Percentiles rank a stretch among this genome's conserved stretches.
These are phyloP conservation scores for Metarhizium rileyi DNA, from an alignment of 2,329 filamentous ascomycete genomes.

Conservation along the genomic window DNA sequence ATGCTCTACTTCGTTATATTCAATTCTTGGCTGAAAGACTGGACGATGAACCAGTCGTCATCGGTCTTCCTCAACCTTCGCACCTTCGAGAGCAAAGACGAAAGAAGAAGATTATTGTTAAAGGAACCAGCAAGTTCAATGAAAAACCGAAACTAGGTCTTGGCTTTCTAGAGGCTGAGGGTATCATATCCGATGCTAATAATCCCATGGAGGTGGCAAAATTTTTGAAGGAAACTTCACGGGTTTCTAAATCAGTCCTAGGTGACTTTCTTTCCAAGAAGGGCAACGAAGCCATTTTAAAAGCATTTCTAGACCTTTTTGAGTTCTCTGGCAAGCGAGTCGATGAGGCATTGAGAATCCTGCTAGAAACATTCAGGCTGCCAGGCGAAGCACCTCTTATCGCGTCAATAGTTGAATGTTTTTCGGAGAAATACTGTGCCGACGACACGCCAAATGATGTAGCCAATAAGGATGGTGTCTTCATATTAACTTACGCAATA, in stretches of 20 bases:
- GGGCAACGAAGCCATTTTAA: constrained; percentile 74
- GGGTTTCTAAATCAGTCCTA: constrained; percentile 81
- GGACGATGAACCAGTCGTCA: constrained; percentile 54
- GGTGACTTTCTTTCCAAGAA: constrained; percentile 92
- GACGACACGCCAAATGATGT: constrained; percentile 63
- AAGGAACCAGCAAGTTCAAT: constrained; percentile 85
- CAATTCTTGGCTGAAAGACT: constrained; percentile 86
- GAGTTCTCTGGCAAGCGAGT: constrained; percentile 80
- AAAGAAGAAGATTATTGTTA: constrained; percentile 81
- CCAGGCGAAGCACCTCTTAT: constrained; percentile 91
- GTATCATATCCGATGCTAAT: constrained; percentile 68
- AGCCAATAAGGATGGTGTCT: constrained; percentile 78
- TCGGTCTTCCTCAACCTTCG: constrained; percentile 57
- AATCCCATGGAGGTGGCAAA: constrained; percentile 71
- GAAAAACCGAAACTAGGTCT: constrained; percentile 86
- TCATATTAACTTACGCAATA: constrained; percentile 86
- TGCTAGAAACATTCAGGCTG: constrained; percentile 88
- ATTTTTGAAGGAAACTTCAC: constrained; percentile 79
- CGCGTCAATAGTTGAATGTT: constrained; percentile 80
- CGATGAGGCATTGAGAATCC: constrained; percentile 76
- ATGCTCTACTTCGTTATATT: constrained; percentile 82
- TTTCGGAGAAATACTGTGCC: constrained; percentile 75
- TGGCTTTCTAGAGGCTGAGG: constrained; percentile 73
- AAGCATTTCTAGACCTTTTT: constrained; percentile 77
- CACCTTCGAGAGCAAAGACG: constrained; percentile 61